Percentiles rank a stretch among this genome's conserved stretches.
Conservation (phyloP, 306 rosid species). For the Castanopsis chinensis region DNA sequence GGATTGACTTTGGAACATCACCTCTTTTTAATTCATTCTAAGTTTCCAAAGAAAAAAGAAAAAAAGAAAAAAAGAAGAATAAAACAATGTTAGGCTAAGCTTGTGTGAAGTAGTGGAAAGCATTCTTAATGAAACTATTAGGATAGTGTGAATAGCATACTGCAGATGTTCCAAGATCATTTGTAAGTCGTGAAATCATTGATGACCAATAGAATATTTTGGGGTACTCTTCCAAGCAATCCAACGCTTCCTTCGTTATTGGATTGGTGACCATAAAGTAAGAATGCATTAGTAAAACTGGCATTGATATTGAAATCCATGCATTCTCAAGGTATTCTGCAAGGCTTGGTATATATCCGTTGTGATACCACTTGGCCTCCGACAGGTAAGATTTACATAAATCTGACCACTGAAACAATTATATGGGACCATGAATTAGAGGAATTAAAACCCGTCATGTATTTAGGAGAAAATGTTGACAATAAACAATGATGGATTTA, state of each 20-base stretch:
- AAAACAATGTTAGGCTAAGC: neutral
- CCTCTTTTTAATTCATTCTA: constrained; percentile 18
- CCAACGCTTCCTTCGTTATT: neutral
- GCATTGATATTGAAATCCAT: constrained; percentile 13
- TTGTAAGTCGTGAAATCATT: constrained; percentile 14
- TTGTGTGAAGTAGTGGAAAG: neutral
- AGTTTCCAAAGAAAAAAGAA: neutral
- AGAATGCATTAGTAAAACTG: neutral
- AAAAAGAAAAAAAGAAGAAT: neutral
- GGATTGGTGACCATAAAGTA: neutral
- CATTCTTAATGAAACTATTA: neutral
- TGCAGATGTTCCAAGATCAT: constrained; percentile 19
- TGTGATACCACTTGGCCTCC: constrained; percentile 17
- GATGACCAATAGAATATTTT: neutral
- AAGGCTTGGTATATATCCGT: neutral
- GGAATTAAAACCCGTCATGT: neutral
- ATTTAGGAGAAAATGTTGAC: too few relatives aligned
- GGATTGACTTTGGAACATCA: constrained; percentile 14
- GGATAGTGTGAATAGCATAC: neutral
- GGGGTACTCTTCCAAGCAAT: neutral
- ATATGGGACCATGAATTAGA: neutral
- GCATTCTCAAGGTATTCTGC: constrained; percentile 19
- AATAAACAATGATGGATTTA: neutral
- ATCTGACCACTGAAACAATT: neutral
- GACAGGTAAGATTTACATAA: neutral